Percentiles rank a stretch among this genome's conserved stretches.
Evolutionary conservation across 345 rosid species (phyloP).

Genomic region (Physaria fendleri): DNA sequence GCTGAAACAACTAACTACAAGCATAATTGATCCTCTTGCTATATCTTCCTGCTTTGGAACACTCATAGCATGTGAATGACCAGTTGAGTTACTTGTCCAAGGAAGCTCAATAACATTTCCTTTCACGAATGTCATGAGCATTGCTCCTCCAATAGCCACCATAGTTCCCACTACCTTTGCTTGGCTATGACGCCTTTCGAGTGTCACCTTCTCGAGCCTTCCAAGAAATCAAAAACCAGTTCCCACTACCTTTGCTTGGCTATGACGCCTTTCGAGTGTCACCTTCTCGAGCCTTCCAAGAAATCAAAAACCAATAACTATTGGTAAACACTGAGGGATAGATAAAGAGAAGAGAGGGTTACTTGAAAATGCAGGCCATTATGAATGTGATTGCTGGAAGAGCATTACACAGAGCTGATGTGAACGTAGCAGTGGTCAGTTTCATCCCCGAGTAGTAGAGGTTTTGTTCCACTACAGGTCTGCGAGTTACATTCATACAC

Average conservation of each 20-base stretch:
- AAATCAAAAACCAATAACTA: no score
- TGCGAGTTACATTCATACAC: slow-evolving; percentile 3
- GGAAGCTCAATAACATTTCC: slow-evolving; percentile 57
- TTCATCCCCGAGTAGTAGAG: slow-evolving; percentile 59
- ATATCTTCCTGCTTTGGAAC: slow-evolving; percentile 21
- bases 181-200: slow-evolving; percentile 56
- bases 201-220: slow-evolving; percentile 65
- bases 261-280: slow-evolving; percentile 42
- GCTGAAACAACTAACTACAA: slow-evolving; percentile 48
- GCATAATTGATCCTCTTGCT: slow-evolving; percentile 52
- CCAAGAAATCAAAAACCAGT: not conserved
- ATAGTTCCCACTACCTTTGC: slow-evolving; percentile 75
- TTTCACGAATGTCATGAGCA: slow-evolving; percentile 65
- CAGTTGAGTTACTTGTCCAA: slow-evolving; percentile 45
- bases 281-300: slow-evolving; percentile 63
- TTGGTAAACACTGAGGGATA: not conserved
- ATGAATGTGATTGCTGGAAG: slow-evolving; percentile 68
- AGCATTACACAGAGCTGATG: slow-evolving; percentile 56
- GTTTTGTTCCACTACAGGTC: slow-evolving; percentile 39
- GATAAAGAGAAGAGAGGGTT: not conserved
- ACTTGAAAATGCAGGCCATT: slow-evolving; percentile 59
- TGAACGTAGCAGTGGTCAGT: slow-evolving; percentile 66
- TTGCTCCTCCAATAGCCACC: slow-evolving; percentile 85
- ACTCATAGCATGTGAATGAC: slow-evolving; percentile 5
- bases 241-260: slow-evolving; percentile 75